phyloP scores from a whole-genome alignment of 345 rosid species.

The Ailanthus altissimus region DNA sequence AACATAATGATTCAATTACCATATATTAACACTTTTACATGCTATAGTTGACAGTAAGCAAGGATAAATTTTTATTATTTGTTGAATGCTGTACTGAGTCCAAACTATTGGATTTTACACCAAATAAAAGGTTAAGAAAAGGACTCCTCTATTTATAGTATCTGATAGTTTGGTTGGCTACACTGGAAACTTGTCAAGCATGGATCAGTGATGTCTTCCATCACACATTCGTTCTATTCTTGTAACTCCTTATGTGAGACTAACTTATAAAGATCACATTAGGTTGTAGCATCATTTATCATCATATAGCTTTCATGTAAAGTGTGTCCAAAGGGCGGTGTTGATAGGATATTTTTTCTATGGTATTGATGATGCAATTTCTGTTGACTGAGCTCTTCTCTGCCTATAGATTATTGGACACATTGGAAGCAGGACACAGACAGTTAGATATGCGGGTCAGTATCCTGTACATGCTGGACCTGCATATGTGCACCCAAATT shows the following conservation, averaged over 20 bases:
- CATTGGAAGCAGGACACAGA: slow-evolving; percentile 58
- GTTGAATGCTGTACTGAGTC: slow-evolving; percentile 4
- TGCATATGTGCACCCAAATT: slow-evolving; percentile 55
- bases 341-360: too few species aligned
- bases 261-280: background rate
- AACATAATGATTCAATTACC: background rate
- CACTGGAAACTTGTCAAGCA: background rate
- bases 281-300: background rate
- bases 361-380: background rate
- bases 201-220: background rate
- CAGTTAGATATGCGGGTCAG: slow-evolving; percentile 59
- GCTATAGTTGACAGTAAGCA: background rate
- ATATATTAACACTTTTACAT: background rate
- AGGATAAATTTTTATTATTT: background rate
- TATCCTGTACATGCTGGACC: slow-evolving; percentile 64
- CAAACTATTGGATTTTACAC: background rate
- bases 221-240: background rate
- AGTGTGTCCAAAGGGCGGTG: too few species aligned
- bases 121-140: background rate
- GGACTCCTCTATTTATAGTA: slow-evolving; percentile 7
- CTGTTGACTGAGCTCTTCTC: slow-evolving; percentile 14
- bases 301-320: background rate
- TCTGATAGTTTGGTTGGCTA: background rate
- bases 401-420: slow-evolving; percentile 55
- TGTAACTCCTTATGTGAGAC: background rate